A percentile compares a stretch with the other conserved stretches of the same genome.
phyloP scores from a whole-genome alignment of 2,329 filamentous ascomycete genomes.

The Aureobasidium vineae region DNA sequence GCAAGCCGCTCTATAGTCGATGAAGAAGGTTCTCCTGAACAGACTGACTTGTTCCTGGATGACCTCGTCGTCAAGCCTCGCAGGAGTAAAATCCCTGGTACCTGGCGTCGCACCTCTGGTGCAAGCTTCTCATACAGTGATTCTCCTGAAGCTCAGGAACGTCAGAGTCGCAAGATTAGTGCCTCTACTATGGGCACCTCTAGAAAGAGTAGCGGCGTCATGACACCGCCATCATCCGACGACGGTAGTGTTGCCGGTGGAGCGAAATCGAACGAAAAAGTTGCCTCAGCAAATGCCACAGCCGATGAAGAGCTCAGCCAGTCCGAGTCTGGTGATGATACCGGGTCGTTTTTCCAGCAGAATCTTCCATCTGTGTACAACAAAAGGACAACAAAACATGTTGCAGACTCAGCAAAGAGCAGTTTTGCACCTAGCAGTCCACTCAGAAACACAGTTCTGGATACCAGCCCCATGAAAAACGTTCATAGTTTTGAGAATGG shows the following conservation, averaged over 20 bases:
- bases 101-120: constrained; percentile 44
- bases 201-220: constrained; percentile 32
- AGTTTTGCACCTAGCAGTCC: constrained; percentile 26
- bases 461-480: constrained; percentile 33
- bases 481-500: background rate
- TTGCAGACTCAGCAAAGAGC: constrained; percentile 1
- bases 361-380: constrained; percentile 33
- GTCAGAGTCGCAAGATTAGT: constrained; percentile 26
- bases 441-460: constrained; percentile 26
- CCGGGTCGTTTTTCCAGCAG: constrained; percentile 35
- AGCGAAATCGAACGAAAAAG: background rate
- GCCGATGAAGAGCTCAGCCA: constrained; percentile 16
- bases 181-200: constrained; percentile 21
- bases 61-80: constrained; percentile 38
- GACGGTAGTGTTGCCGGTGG: constrained; percentile 29
- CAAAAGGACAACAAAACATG: background rate
- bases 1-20: constrained; percentile 42
- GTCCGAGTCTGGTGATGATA: constrained; percentile 31
- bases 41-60: constrained; percentile 29
- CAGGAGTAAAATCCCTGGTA: constrained; percentile 44
- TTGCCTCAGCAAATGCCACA: background rate
- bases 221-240: constrained; percentile 39
- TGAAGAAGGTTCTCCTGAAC: constrained; percentile 24
- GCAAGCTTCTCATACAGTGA: constrained; percentile 43
- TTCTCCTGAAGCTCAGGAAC: constrained; percentile 35